These are phyloP conservation scores for Ceratocystis alfenasii DNA, from an alignment of 2,329 filamentous ascomycete species.

Conservation along the genomic window DNA sequence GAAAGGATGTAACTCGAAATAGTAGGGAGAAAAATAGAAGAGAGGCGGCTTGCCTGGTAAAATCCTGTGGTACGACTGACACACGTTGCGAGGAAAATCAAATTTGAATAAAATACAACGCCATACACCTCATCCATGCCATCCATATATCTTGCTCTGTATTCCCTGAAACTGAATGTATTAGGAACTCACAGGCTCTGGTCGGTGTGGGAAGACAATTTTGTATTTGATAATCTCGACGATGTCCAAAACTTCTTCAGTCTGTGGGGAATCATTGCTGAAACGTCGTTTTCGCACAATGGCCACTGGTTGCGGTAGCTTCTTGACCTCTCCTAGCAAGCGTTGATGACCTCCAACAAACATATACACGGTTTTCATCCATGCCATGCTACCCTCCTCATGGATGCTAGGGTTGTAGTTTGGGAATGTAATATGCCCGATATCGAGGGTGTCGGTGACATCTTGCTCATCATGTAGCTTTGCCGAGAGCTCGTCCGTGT, in stretches of 20 bases:
- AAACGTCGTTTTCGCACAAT: constrained; percentile 52
- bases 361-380: constrained; percentile 84
- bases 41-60: background rate
- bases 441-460: constrained; percentile 32
- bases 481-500: constrained; percentile 37
- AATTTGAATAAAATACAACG: constrained; percentile 8
- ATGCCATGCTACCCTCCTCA: constrained; percentile 47
- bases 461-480: constrained; percentile 23
- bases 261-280: constrained; percentile 32
- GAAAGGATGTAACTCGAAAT: background rate
- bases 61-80: background rate
- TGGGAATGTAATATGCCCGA: constrained; percentile 70
- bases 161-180: background rate
- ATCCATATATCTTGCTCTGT: background rate
- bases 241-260: constrained; percentile 55
- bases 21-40: constrained; percentile 2
- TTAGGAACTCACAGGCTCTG: constrained; percentile 60
- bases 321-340: constrained; percentile 81
- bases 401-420: constrained; percentile 48
- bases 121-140: background rate
- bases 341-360: constrained; percentile 84
- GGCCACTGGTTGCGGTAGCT: constrained; percentile 64
- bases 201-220: constrained; percentile 69
- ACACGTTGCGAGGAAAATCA: background rate
- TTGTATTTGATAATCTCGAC: constrained; percentile 81